Conservation (phyloP, 2,329 filamentous ascomycete genomes). For the Diaporthe longicolla region DNA sequence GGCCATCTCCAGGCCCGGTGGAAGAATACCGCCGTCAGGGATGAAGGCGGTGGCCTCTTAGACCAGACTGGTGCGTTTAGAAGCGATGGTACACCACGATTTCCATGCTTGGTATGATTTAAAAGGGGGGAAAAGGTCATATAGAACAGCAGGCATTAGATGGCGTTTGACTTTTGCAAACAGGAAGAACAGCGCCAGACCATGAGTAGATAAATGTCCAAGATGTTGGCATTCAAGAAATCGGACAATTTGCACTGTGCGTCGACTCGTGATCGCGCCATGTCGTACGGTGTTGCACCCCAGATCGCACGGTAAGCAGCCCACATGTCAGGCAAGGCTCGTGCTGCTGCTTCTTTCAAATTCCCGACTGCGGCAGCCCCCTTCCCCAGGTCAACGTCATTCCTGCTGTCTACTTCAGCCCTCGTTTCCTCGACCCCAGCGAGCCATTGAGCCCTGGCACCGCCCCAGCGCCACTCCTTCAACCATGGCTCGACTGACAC, state of each 20-base stretch:
- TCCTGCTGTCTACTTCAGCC: constrained; percentile 10
- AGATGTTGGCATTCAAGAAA: not conserved
- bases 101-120: not conserved
- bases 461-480: constrained; percentile 46
- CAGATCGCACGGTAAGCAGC: not conserved
- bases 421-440: constrained; percentile 37
- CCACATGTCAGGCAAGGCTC: constrained; percentile 37
- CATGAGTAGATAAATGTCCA: not conserved
- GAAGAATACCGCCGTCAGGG: constrained; percentile 33
- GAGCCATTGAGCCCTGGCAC: constrained; percentile 53
- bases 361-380: constrained; percentile 18
- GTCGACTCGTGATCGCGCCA: constrained; percentile 2
- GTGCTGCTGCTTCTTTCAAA: constrained; percentile 19
- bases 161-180: constrained; percentile 33
- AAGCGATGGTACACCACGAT: not conserved
- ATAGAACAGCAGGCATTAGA: constrained; percentile 18
- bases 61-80: not conserved
- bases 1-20: constrained; percentile 43
- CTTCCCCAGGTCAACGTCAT: constrained; percentile 3
- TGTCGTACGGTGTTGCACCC: constrained; percentile 3
- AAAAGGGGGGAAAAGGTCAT: not conserved
- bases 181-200: not conserved
- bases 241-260: constrained; percentile 13
- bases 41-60: constrained; percentile 26
- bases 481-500: constrained; percentile 52